Base-by-base conservation (phyloP, 495 filamentous ascomycete species). In the Neurospora sp. region DNA sequence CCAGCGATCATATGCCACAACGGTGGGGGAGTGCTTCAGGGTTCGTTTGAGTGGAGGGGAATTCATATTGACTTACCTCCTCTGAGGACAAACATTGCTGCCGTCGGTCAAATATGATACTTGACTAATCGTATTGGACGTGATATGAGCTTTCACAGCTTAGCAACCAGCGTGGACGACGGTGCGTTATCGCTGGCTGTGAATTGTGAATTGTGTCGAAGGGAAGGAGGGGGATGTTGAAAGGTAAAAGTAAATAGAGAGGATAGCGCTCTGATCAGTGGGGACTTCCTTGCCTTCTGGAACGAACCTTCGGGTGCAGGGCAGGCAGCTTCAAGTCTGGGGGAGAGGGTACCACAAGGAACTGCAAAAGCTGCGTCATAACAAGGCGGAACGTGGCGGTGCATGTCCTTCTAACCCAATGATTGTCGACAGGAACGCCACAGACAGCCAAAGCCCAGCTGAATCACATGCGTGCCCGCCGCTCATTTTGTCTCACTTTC, bases 21-120 rank as follows among this genome's bases (percentile, higher is more conserved):
- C 53, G 53, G 53, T 61, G 53, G 53, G 53, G 53, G 22, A 61
- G 27, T 2, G 53, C 5, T 65, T 65, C 53, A 31, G 53, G 53
- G 27, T 61, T 53, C 46, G 10, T 27, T 1, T 27, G 10, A 27
- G 20, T 53, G 20, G 46, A 53, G 46, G 20, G 14, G 14, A 18
- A 4, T 31, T 12, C 14, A 61, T 16, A 2, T 35, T 69, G n/a
- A 76, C 77, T 78, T 53, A 81, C 79, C 77, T 75, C 77, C 78
- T 74, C 77, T 80, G 48, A 81, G 78, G 74, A 80, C 79, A 77
- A 81, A 81, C 79, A 81, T 81, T 31, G 53, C 53, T 65, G 31
- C 27, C 53, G 53, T 14, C 53, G 53, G 27, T 65, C 53, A 11
- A 59, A 35, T 65, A 65, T 65, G 53, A 65, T 65, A 65, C 27